These are phyloP conservation scores for Ustilago loliicola DNA, from an alignment of 1,284 basidiomycete genomes.

Conservation along the genomic window DNA sequence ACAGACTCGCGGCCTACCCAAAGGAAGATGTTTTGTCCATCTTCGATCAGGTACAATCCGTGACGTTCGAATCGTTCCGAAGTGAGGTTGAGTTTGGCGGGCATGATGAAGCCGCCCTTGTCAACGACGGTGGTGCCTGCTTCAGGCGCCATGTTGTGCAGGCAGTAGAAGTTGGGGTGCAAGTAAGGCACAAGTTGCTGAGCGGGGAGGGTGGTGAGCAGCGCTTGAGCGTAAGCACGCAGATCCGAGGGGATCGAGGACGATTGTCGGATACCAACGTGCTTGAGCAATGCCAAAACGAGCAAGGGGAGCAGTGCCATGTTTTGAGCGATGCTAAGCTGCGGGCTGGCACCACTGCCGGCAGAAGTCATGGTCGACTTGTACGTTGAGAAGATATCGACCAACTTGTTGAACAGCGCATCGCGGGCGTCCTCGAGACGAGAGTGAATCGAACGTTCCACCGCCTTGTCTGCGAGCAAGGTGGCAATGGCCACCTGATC, in stretches of 20 bases:
- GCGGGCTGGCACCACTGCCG: slow-evolving; percentile 91
- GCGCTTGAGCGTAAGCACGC: slow-evolving; percentile 91
- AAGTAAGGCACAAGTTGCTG: slow-evolving; percentile 93
- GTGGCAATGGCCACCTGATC: slow-evolving; percentile 94
- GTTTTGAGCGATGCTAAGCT: slow-evolving; percentile 91
- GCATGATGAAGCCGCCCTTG: slow-evolving; percentile 77
- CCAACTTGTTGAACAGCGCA: slow-evolving; percentile 87
- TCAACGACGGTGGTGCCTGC: slow-evolving; percentile 72
- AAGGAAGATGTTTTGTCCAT: slow-evolving; percentile 96
- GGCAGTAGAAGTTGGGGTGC: slow-evolving; percentile 92
- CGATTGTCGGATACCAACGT: slow-evolving; percentile 94
- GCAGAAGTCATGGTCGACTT: slow-evolving; percentile 96
- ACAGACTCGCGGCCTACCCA: slow-evolving; percentile 98
- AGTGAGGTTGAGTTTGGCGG: slow-evolving; percentile 88
- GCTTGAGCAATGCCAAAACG: slow-evolving; percentile 90
- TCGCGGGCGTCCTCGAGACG: slow-evolving; percentile 95
- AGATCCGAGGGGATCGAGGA: slow-evolving; percentile 96
- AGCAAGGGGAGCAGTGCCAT: slow-evolving; percentile 93
- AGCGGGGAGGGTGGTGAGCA: slow-evolving; percentile 90
- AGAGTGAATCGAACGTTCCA: slow-evolving; percentile 86
- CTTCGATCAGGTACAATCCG: slow-evolving; percentile 96
- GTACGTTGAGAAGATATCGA: slow-evolving; percentile 91
- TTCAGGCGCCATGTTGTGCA: slow-evolving; percentile 96
- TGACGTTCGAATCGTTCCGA: slow-evolving; percentile 94
- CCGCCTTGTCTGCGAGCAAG: slow-evolving; percentile 93